Conservation (phyloP, 1,139 yeast species). For the Suhomyces chickasaworum region DNA sequence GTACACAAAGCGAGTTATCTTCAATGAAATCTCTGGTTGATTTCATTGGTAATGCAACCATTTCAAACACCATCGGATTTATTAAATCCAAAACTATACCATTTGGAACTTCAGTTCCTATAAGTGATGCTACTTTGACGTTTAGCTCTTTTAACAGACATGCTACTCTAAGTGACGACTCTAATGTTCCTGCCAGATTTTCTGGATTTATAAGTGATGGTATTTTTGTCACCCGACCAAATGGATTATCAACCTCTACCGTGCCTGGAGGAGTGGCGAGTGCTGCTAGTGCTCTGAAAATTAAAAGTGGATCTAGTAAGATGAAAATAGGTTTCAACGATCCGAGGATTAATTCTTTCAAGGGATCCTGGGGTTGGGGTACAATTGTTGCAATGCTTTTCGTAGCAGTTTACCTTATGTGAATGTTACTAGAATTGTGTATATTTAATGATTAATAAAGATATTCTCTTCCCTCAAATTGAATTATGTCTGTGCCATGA, state of each 20-base stretch:
- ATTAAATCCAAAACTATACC: slow-evolving; percentile 51
- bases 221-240: slow-evolving; percentile 7
- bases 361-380: neutral
- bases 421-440: neutral
- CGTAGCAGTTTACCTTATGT: slow-evolving; percentile 4
- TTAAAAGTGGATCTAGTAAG: neutral
- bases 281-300: slow-evolving; percentile 10
- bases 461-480: neutral
- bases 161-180: neutral
- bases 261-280: slow-evolving; percentile 13
- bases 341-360: neutral
- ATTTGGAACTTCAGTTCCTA: slow-evolving; percentile 34
- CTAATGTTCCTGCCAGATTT: slow-evolving; percentile 10
- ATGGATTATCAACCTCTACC: slow-evolving; percentile 6
- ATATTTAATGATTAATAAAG: neutral
- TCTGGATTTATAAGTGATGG: slow-evolving; percentile 13
- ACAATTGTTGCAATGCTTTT: neutral
- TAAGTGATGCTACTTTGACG: neutral
- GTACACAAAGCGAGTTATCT: neutral
- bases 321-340: neutral
- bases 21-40: neutral
- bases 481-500: neutral
- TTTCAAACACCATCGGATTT: slow-evolving; percentile 23
- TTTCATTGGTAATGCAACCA: slow-evolving; percentile 2
- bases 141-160: neutral